Evolutionary conservation across 345 rosid genomes (phyloP), one percentile per base, ranked within the genome.

Genomic region (Aquilaria malaccensis): DNA sequence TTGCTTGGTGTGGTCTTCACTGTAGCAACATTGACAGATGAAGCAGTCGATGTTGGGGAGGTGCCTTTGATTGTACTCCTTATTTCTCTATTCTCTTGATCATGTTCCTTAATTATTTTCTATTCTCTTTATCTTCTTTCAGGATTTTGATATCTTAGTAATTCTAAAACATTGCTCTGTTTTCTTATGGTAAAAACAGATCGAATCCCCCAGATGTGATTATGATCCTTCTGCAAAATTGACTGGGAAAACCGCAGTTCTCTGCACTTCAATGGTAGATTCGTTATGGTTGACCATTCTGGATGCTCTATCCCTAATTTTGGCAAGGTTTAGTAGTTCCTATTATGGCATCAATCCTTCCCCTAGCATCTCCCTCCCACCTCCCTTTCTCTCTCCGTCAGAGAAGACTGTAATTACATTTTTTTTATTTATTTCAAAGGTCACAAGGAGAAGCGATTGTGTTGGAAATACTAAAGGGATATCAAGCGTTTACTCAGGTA

Each of bases 401-500:
- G 32, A 31, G 45, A 56, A 4, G 49, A 52, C 45, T 60, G 46
- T 59, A 12, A n/a, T 22, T 22, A 47, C 74, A 75, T 79, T 71
- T 79, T 75, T 48, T 71, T 63, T 64, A 30, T 64, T 64, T n/a
- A 55, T 74, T 68, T 78, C 77, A 50, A 77, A 94, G 99, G 89
- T 94, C 97, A 54, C 99, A 94, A 67, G 97, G 95, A 66, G 99
- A 94, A 84, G 99, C 99, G 66, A 86, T 94, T 65, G 87, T 90
- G 53, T 75, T 94, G 85, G 99, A 94, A 77, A 88, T 94, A 78
- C 74, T 94, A 55, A 94, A 94, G 78, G 97, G 96, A 61, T 94
- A 94, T 67, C 99, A 94, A 72, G 99, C 99, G 77, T 94, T 94
- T 75, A 94, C 96, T 65, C 99, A 94, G 99, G 99, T 89, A 75